These are phyloP conservation scores for Collybia mongolica DNA, from an alignment of 768 basidiomycete species.

Conservation along the genomic window DNA sequence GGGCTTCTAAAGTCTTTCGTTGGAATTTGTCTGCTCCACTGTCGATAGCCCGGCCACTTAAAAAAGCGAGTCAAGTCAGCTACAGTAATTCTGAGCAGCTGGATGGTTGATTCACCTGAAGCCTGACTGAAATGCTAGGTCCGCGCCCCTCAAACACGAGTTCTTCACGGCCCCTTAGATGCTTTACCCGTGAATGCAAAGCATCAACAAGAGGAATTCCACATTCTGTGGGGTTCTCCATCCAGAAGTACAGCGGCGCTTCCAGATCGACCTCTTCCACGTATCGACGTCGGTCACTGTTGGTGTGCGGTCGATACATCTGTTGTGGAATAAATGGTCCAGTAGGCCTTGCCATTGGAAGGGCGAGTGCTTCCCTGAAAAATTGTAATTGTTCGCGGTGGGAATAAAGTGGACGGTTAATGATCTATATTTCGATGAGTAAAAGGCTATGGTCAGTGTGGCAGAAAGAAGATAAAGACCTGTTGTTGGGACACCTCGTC, in stretches of 20 bases:
- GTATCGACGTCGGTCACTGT: conserved; percentile 73
- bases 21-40: conserved; percentile 81
- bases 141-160: conserved; percentile 71
- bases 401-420: conserved; percentile 28
- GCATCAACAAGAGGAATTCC: conserved; percentile 69
- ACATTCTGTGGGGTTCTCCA: conserved; percentile 48
- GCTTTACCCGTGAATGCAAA: conserved; percentile 54
- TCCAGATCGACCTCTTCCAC: conserved; percentile 69
- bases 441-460: not conserved
- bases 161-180: conserved; percentile 57
- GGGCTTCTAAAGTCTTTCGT: conserved; percentile 80
- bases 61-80: not conserved
- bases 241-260: conserved; percentile 61
- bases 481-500: conserved; percentile 1
- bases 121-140: conserved; percentile 76
- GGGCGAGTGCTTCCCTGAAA: conserved; percentile 39
- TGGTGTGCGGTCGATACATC: conserved; percentile 76
- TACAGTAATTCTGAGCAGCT: conserved; percentile 6
- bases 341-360: conserved; percentile 32
- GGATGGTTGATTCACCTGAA: conserved; percentile 50
- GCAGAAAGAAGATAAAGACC: not conserved
- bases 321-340: conserved; percentile 65
- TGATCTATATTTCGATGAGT: conserved; percentile 3
- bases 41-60: conserved; percentile 79
- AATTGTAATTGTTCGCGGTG: conserved; percentile 44